Base-by-base conservation (phyloP, 2,329 filamentous ascomycete species). In the Microdochium paspali region DNA sequence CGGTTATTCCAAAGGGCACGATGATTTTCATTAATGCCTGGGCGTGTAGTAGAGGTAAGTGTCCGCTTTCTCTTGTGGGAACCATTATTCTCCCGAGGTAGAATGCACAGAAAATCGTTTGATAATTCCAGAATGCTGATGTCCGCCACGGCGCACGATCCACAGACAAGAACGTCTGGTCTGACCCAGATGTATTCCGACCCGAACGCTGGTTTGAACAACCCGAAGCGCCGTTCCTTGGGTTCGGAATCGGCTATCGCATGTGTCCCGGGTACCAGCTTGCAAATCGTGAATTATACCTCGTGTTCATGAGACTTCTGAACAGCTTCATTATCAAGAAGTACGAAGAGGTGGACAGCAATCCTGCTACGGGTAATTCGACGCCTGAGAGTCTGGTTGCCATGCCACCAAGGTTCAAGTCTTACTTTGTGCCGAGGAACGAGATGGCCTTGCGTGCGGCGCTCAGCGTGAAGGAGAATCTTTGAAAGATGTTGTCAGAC, bases 31-130 rank as follows among this genome's bases (percentile, higher is more conserved):
- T 85, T 24, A 85, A 85, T 49, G 77, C 79, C 0, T 84, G 80
- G 80, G 80, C 80, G 2, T 84, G 81, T 55, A 84, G 85, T 51
- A 82, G 82, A 77, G 79, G 78, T 79, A 64, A 57, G 69, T 61
- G 6, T 28, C 26, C 26, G 7, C 26, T 13, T 13, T 13, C 26
- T 2, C 7, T 25, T 20, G 21, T 30, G 1, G 10, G 9, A 21
- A 24, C 30, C 9, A 20, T 24, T 4, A n/a, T n/a, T n/a, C n/a
- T n/a, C n/a, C n/a, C n/a, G n/a, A n/a, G n/a, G n/a, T n/a, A n/a
- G n/a, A n/a, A n/a, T n/a, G n/a, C n/a, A n/a, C n/a, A n/a, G n/a
- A n/a, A n/a, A n/a, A n/a, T n/a, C n/a, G n/a, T n/a, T n/a, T n/a
- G 1, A 35, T 24, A 20, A 18, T 4, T 10, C 32, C 26, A 28